phyloP scores from a whole-genome alignment of 2,329 filamentous ascomycete species.

The Sporothrix protearum region DNA sequence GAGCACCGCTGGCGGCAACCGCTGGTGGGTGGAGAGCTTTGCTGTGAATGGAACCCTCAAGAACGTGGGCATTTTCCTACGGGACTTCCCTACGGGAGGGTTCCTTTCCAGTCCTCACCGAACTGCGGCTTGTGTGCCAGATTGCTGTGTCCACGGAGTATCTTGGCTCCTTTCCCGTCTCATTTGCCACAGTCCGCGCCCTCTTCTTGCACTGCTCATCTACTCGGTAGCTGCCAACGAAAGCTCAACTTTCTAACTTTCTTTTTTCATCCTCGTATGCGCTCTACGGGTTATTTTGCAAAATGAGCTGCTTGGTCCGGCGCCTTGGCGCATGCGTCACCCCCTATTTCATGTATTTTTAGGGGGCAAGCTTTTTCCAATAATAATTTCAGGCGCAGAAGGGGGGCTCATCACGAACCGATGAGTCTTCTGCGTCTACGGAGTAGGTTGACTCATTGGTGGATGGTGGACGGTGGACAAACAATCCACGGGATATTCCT shows the following conservation, averaged over 20 bases:
- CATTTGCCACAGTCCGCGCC: background rate
- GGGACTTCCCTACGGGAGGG: background rate
- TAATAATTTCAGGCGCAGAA: background rate
- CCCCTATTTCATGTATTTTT: background rate
- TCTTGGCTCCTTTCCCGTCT: background rate
- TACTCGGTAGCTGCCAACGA: no score
- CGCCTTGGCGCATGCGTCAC: constrained; percentile 18
- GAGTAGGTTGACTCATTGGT: background rate
- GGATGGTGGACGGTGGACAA: background rate
- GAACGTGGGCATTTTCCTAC: background rate
- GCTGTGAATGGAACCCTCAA: background rate
- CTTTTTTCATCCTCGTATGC: background rate
- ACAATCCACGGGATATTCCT: background rate
- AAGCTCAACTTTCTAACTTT: background rate
- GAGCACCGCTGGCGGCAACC: no score
- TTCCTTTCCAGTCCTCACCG: background rate
- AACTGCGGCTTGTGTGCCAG: background rate
- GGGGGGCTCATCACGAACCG: background rate
- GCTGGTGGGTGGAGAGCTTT: background rate
- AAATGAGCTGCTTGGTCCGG: constrained; percentile 14
- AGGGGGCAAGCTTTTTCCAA: background rate
- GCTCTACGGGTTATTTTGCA: background rate
- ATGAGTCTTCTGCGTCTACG: background rate
- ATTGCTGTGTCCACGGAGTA: background rate
- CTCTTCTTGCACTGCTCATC: no score